Base-by-base conservation (phyloP, 2,329 filamentous ascomycete species). In the Corynespora cassiicola region DNA sequence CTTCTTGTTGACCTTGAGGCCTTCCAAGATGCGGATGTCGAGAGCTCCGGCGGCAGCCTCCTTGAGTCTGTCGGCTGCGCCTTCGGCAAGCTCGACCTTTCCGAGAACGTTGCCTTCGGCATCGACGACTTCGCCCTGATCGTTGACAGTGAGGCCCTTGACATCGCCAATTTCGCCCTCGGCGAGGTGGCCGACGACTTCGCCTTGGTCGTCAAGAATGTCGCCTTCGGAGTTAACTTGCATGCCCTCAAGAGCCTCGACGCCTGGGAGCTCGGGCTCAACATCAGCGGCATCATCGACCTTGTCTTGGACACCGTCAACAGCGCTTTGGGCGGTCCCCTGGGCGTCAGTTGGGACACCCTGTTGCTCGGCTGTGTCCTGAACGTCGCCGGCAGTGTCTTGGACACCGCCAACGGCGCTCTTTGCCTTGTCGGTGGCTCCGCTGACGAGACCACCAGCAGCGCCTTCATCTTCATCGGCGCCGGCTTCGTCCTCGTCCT, bases 1-100 rank as follows among this genome's bases (percentile, higher is more conserved):
- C 68, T 80, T 80, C 69, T 79, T 80, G 67, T 80, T 80, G 63
- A 80, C 72, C 61, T 78, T 79, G 36, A 75, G 68, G 53, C 77
- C 74, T 56, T 79, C 67, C 31, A 78, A 54, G 54, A 77, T 76
- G 39, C 73, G 67, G 27, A 74, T 59, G 47, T 76, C 74, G 27
- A 75, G 65, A 37, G 66, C 61, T 19, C 66, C 56, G 25, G 63
- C 52, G 17, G 66, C 63, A 22, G 64, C 52, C 36, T 72, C 70
- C 47, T 70, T 67, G 42, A 75, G 69, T 56, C 71, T 73, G 47
- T 77, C 73, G 34, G 71, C 66, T 47, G 73, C 68, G 43, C 73
- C 73, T 35, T 76, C 73, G 31, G 73, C 74, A 46, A 77, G 71
- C 47, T 77, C 74, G 36, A 77, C 73, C 49, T 71, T 72, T 44